A percentile compares a stretch with the other conserved stretches of the same genome.
Evolutionary conservation across 768 basidiomycete species (phyloP).

Genomic region (Tulasnella sp.): DNA sequence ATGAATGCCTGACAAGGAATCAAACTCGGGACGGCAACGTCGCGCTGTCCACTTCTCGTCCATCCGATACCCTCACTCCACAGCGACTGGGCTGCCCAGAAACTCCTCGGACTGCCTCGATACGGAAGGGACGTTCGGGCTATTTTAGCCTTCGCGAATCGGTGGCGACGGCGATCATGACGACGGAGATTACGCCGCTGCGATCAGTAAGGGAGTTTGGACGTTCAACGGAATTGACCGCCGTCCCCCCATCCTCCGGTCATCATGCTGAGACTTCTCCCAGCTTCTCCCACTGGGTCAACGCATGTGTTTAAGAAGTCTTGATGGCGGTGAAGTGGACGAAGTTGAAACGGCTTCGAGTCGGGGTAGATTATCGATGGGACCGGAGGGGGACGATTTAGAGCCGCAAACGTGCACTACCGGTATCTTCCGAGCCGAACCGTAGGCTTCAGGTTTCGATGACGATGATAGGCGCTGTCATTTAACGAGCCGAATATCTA

Average conservation of each 20-base stretch:
- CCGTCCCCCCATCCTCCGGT: neutral
- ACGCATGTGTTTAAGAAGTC: neutral
- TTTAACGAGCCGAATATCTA: neutral
- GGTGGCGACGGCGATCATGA: neutral
- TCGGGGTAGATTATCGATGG: neutral
- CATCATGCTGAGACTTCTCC: too few relatives aligned
- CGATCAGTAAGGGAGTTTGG: neutral
- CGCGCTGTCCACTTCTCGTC: too few relatives aligned
- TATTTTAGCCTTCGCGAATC: neutral
- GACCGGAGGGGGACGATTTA: neutral
- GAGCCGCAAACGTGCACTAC: neutral
- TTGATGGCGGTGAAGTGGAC: neutral
- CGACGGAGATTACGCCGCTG: neutral
- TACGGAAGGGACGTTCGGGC: neutral
- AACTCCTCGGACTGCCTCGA: neutral
- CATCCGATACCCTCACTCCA: too few relatives aligned
- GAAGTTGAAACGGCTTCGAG: neutral
- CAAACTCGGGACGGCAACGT: too few relatives aligned
- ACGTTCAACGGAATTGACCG: neutral
- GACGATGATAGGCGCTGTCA: neutral
- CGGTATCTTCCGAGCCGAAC: neutral
- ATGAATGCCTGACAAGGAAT: too few relatives aligned
- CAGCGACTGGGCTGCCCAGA: neutral
- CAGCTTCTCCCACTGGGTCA: neutral
- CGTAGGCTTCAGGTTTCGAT: neutral